phyloP scores from a whole-genome alignment of 177 flowering plant genomes.

The Tripterygium wilfordii region DNA sequence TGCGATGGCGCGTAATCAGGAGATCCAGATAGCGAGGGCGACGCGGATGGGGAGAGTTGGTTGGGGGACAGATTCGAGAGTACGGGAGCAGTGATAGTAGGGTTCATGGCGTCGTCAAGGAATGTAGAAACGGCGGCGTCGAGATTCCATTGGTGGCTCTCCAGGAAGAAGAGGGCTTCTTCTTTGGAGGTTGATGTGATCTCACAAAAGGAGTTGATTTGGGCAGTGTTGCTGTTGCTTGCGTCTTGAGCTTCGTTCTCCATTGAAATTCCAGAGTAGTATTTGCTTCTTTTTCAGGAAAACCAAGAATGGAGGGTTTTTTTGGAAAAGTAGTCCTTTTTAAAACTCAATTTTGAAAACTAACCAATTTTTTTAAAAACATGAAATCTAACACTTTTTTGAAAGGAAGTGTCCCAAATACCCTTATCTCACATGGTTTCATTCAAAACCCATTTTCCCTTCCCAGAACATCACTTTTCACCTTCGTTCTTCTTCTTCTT shows the following conservation, averaged over 20 bases:
- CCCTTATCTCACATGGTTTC: no score
- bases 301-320: no score
- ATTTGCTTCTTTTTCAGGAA: no score
- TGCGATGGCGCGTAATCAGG: constrained; percentile 26
- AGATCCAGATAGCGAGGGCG: constrained; percentile 16
- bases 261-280: constrained; percentile 8
- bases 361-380: no score
- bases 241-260: constrained; percentile 14
- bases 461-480: no score
- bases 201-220: constrained; percentile 35
- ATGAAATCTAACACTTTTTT: no score
- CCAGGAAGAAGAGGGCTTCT: constrained; percentile 50
- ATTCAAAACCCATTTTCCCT: no score
- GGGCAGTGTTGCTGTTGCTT: constrained; percentile 3
- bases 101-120: constrained; percentile 26
- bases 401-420: no score
- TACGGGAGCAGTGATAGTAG: background rate
- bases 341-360: no score
- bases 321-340: no score
- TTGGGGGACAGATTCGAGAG: background rate
- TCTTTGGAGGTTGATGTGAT: constrained; percentile 40
- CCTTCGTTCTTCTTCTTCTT: no score
- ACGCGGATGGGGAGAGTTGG: constrained; percentile 12
- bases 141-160: constrained; percentile 51
- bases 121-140: constrained; percentile 64